Evolutionary conservation across 2,329 filamentous ascomycete genomes (phyloP), one percentile per base, ranked within the genome.

Genomic region (Thielaviopsis euricoi): DNA sequence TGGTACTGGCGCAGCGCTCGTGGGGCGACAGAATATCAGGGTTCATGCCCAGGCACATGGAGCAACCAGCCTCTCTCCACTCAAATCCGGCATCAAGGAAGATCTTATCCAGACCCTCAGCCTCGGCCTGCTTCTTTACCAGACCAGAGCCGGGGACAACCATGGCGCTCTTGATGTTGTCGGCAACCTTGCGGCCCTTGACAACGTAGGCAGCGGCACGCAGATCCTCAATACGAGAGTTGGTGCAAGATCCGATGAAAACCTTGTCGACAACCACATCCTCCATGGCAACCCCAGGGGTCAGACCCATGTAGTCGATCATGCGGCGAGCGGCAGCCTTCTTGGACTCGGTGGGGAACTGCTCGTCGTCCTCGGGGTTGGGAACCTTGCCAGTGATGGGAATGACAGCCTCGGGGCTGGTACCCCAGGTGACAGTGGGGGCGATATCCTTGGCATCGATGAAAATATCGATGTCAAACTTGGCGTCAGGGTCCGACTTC

Each of bases 1-100:
- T 94, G 54, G 93, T 97, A 68, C 86, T 91, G 49, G 93, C 93
- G 69, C 93, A 97, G 66, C 93, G 85, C 74, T 98, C 93, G 69
- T 86, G 81, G 57, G 93, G 90, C 1, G 89, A 83, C 52, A 97
- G 80, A 62, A 98, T 97, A 70, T 98, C 93, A 0, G 93, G 91
- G 76, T 98, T 98, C 91, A 98, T 98, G 69, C 93, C 93, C 58
- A 98, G 79, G 69, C 93, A 97, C 93, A 98, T 98, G 62, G 88
- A 95, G 80, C 93, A 98, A 54, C 93, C 93, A 64, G 93, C 93
- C 74, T 98, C 93, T 68, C 93, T 83, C 91, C 91, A 97, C 70
- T 97, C 91, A 64, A 97, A 97, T 7, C 93, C 93, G 53, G 93
- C 90, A 61, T 95, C 88, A 9, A 74, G 67, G 71, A 98, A 97